phyloP scores from a whole-genome alignment of 495 filamentous ascomycete genomes.

The Penicillium arizonense region DNA sequence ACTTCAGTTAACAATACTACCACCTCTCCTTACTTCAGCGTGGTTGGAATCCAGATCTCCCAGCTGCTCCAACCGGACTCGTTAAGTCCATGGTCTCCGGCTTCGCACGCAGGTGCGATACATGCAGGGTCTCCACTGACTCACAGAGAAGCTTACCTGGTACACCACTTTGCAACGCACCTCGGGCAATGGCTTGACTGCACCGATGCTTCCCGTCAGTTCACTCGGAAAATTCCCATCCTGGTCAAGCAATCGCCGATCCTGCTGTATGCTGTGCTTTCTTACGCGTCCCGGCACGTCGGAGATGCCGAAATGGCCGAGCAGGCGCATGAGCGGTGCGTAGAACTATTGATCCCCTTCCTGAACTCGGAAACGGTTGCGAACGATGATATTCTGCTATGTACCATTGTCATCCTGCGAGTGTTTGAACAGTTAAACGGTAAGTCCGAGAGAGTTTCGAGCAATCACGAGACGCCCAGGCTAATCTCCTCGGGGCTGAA shows the following conservation, averaged over 20 bases:
- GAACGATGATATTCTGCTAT: conserved; percentile 10
- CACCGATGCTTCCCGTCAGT: conserved; percentile 12
- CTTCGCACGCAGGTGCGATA: conserved; percentile 1
- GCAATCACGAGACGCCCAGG: conserved; percentile 1
- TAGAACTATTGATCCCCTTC: conserved; percentile 12
- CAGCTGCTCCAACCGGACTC: conserved; percentile 3
- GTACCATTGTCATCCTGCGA: conserved; percentile 12
- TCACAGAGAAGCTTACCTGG: conserved; percentile 10
- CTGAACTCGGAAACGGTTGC: conserved; percentile 9
- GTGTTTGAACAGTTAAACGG: conserved; percentile 15
- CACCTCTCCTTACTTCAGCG: conserved; percentile 5
- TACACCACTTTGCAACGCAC: conserved; percentile 11
- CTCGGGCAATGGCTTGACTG: conserved; percentile 12
- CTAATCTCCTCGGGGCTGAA: conserved; percentile 3
- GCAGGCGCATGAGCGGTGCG: conserved; percentile 9
- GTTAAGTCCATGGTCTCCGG: conserved; percentile 7
- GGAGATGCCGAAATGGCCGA: conserved; percentile 12
- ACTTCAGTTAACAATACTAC: conserved; percentile 6
- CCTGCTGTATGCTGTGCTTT: conserved; percentile 11
- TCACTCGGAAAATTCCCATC: conserved; percentile 9
- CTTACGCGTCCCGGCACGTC: conserved; percentile 9
- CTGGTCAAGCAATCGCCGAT: conserved; percentile 11
- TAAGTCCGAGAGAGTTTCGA: conserved; percentile 4
- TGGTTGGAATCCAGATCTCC: conserved; percentile 1
- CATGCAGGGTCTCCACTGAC: conserved; percentile 7